Percentiles rank a stretch among this genome's conserved stretches.
Evolutionary conservation across 768 basidiomycete genomes (phyloP).

Genomic region (Lactifluus volemus): DNA sequence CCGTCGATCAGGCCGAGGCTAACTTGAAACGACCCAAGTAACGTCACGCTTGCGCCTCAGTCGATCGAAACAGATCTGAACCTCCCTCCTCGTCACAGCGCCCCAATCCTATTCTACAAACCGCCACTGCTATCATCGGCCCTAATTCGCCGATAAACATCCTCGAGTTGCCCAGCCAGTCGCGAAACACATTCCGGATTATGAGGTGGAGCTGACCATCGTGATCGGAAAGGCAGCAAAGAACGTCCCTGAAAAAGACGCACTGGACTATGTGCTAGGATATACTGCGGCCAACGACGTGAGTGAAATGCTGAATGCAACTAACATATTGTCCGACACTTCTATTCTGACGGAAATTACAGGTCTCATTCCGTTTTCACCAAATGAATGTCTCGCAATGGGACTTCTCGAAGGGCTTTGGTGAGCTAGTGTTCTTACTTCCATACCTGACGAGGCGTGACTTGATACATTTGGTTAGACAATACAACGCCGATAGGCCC

Average conservation of each 20-base stretch:
- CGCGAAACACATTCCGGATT: conserved; percentile 65
- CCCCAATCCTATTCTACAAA: conserved; percentile 75
- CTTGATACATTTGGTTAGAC: conserved; percentile 29
- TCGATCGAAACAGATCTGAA: neutral
- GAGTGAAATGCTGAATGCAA: conserved; percentile 9
- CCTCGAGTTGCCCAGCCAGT: conserved; percentile 64
- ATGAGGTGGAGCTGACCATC: conserved; percentile 74
- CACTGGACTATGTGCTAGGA: conserved; percentile 77
- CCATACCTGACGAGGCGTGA: neutral
- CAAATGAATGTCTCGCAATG: conserved; percentile 79
- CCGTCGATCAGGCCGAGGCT: conserved; percentile 47
- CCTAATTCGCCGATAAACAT: conserved; percentile 58
- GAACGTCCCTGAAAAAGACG: conserved; percentile 71
- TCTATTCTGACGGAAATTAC: neutral
- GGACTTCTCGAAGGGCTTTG: conserved; percentile 84
- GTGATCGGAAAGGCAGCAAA: conserved; percentile 78
- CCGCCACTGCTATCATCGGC: conserved; percentile 61
- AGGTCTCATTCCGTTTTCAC: conserved; percentile 78
- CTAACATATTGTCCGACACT: neutral
- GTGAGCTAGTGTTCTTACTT: conserved; percentile 31
- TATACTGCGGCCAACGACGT: conserved; percentile 81
- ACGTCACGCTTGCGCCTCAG: conserved; percentile 19
- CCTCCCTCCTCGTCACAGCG: conserved; percentile 29
- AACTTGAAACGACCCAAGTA: conserved; percentile 57
- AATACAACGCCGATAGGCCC: conserved; percentile 74